These are phyloP conservation scores for Tulasnella sp. DNA, from an alignment of 768 basidiomycete species.

Conservation along the genomic window DNA sequence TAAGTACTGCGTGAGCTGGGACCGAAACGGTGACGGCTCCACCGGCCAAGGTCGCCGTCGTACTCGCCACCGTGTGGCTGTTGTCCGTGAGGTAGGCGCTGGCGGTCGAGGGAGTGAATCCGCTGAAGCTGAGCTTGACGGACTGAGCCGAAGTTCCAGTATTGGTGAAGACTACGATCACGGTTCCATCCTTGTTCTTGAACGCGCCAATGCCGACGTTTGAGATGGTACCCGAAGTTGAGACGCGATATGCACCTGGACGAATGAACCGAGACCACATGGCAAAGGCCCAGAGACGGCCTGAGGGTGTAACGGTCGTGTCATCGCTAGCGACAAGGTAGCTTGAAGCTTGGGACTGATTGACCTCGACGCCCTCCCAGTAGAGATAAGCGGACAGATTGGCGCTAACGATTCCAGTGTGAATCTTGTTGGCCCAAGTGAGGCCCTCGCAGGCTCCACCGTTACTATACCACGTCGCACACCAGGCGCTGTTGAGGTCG, in stretches of 20 bases:
- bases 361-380: slow-evolving; percentile 11
- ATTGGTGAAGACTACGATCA: slow-evolving; percentile 1
- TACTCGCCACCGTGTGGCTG: not conserved
- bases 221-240: not conserved
- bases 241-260: slow-evolving; percentile 11
- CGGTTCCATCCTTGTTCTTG: slow-evolving; percentile 7
- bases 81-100: not conserved
- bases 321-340: not conserved
- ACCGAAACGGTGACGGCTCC: not conserved
- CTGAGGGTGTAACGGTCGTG: not conserved
- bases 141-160: not conserved
- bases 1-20: not conserved
- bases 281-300: slow-evolving; percentile 14
- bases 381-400: slow-evolving; percentile 9
- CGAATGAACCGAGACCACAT: slow-evolving; percentile 12
- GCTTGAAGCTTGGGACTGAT: not conserved
- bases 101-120: not conserved
- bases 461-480: not conserved
- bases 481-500: slow-evolving; percentile 4
- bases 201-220: slow-evolving; percentile 6
- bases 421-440: slow-evolving; percentile 1
- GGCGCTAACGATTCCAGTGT: slow-evolving; percentile 11
- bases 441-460: not conserved
- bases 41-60: not conserved
- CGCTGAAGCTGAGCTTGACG: not conserved